A percentile compares a stretch with the other conserved stretches of the same genome.
These are phyloP conservation scores for Lactarius trivialis DNA, from an alignment of 768 basidiomycete species.

Conservation along the genomic window DNA sequence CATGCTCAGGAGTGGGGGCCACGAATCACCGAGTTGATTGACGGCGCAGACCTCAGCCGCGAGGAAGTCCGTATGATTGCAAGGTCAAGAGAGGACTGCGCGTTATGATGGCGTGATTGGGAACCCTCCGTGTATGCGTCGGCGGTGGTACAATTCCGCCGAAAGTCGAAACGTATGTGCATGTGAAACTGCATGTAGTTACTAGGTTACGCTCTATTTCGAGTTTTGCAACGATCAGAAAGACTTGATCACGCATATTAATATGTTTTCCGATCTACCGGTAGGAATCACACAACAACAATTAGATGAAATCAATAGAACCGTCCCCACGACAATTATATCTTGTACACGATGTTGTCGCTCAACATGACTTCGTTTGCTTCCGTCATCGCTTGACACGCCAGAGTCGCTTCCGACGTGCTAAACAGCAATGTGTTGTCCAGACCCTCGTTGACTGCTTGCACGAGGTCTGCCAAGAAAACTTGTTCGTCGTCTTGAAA, in stretches of 20 bases:
- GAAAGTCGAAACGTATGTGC: background rate
- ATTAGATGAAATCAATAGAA: background rate
- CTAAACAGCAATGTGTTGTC: constrained; percentile 65
- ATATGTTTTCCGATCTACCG: background rate
- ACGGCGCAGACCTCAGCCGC: constrained; percentile 53
- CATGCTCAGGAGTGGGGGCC: constrained; percentile 46
- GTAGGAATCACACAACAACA: background rate
- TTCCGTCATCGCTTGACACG: constrained; percentile 70
- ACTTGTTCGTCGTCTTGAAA: constrained; percentile 75
- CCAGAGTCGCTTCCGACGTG: constrained; percentile 68
- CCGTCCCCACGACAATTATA: constrained; percentile 34
- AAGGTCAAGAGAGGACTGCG: constrained; percentile 38
- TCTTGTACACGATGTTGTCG: constrained; percentile 81
- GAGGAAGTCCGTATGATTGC: constrained; percentile 57
- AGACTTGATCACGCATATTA: background rate
- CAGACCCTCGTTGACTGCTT: constrained; percentile 72
- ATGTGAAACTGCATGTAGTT: background rate
- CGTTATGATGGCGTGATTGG: constrained; percentile 18
- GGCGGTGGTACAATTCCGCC: background rate
- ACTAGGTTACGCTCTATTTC: background rate
- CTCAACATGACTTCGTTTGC: constrained; percentile 82
- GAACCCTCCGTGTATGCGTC: background rate
- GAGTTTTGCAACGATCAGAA: background rate
- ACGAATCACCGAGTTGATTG: constrained; percentile 44
- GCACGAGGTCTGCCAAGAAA: constrained; percentile 61